Evolutionary conservation across 148 eudicot species (phyloP), one percentile per base, ranked within the genome.

Genomic region (Arctostaphylos glauca): DNA sequence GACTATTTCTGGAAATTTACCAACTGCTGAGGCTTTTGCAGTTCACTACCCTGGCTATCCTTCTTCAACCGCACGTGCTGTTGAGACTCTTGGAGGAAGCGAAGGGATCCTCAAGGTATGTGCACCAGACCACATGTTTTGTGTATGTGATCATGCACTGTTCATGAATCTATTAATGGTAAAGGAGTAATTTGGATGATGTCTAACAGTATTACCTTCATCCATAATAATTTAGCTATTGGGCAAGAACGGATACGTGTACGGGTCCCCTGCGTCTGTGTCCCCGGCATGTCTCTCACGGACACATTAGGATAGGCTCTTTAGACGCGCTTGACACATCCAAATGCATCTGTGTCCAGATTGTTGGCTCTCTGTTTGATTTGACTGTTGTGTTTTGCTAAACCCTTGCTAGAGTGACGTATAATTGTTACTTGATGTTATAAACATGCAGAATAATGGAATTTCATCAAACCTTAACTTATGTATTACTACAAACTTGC

Each of bases 1-100:
- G 48, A 86, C 91, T 49, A 86, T 88, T 23, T 88, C 90, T 3
- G 98, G 99, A 52, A 43, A 76, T 46, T 84, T 94, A 25, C 97
- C 98, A 12, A 89, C 91, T 68, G 76, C 83, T 16, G 86, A 86
- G 74, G 83, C 80, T 64, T 94, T 96, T 87, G 94, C 92, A 18
- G 91, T 96, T 89, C 90, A 93, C 83, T 94, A 96, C 81, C 98
- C 99, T 68, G 97, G 92, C 23, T 96, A 96, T 77, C 95, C 99
- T 85, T 94, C 97, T 46, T 92, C 98, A 5, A 88, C 80, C 77
- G 81, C 90, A 0, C 94, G 95, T 14, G 99, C 99, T 41, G 64
- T 96, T 50, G 91, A 93, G 82, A 93, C 98, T 70, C 94, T 96
- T 53, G 99, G 99, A 31, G 99, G 99, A 53, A 74, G 56, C 72